phyloP scores from a whole-genome alignment of 768 basidiomycete species.

The Coprinopsis sp. region DNA sequence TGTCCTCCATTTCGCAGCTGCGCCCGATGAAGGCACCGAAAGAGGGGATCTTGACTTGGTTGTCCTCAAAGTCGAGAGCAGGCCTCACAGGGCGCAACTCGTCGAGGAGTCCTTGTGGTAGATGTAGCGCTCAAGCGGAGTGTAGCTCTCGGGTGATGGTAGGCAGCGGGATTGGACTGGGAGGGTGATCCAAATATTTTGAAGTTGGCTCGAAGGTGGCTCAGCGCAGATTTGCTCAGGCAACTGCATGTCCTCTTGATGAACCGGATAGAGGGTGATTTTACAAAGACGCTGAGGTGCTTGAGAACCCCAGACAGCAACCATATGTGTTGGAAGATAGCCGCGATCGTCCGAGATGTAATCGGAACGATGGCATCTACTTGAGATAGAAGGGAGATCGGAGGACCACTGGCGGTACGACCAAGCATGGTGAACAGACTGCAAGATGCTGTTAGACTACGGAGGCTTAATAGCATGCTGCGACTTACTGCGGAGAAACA shows the following conservation, averaged over 20 bases:
- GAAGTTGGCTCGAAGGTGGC: slow-evolving; percentile 18
- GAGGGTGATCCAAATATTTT: slow-evolving; percentile 27
- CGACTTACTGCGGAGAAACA: too few species aligned
- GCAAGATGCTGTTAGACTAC: too few species aligned
- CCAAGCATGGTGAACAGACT: too few species aligned
- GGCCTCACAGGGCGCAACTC: slow-evolving; percentile 40
- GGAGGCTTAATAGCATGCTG: too few species aligned
- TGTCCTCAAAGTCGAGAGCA: slow-evolving; percentile 24
- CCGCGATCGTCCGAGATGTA: slow-evolving; percentile 22
- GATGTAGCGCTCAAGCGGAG: slow-evolving; percentile 55
- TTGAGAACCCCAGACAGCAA: slow-evolving; percentile 39
- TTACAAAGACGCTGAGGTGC: slow-evolving; percentile 18
- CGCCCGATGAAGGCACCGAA: slow-evolving; percentile 32
- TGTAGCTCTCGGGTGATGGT: slow-evolving; percentile 59
- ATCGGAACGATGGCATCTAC: slow-evolving; percentile 38
- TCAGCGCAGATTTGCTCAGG: slow-evolving; percentile 30
- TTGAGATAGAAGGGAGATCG: slow-evolving; percentile 37
- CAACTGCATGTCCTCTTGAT: slow-evolving; percentile 65
- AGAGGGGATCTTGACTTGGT: slow-evolving; percentile 10
- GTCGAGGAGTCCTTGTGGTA: slow-evolving; percentile 60
- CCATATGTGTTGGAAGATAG: slow-evolving; percentile 47
- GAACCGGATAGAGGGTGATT: slow-evolving; percentile 57
- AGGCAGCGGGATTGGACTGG: slow-evolving; percentile 63
- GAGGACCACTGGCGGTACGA: slow-evolving; percentile 16
- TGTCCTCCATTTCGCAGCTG: slow-evolving; percentile 39